phyloP scores from a whole-genome alignment of 139 green algal species.

The Eudorina sp. region DNA sequence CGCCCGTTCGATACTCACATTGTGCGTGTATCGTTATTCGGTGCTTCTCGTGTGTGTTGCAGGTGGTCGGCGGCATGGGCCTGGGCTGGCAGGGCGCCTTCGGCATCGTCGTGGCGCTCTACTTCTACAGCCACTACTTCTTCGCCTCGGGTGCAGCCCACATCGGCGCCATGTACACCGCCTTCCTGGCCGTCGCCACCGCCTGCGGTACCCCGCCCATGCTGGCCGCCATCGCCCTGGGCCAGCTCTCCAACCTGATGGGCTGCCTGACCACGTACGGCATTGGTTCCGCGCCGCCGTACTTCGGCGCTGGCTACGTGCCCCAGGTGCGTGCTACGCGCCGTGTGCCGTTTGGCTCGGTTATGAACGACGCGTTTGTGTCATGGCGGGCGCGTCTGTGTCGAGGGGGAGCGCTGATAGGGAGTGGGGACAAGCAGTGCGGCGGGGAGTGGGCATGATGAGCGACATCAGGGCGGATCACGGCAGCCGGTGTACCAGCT shows the following conservation, averaged over 20 bases:
- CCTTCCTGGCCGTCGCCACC: conserved; percentile 96
- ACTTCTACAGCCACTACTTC: conserved; percentile 99
- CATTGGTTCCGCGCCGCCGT: conserved; percentile 97
- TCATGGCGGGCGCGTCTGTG: too few relatives aligned
- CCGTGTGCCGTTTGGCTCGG: too few relatives aligned
- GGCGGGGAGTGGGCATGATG: too few relatives aligned
- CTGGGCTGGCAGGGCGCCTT: conserved; percentile 97
- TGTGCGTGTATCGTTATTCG: too few relatives aligned
- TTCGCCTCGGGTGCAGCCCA: conserved; percentile 97
- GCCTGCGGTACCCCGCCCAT: conserved; percentile 89
- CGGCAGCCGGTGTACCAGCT: too few relatives aligned
- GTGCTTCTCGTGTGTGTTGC: neutral
- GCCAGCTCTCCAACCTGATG: conserved; percentile 98
- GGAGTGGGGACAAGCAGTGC: too few relatives aligned
- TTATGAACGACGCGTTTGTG: too few relatives aligned
- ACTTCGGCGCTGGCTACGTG: conserved; percentile 93
- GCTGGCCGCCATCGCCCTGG: conserved; percentile 73
- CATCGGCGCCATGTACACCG: conserved; percentile 99
- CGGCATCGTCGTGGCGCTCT: conserved; percentile 90
- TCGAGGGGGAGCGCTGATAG: too few relatives aligned
- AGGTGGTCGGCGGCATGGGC: conserved; percentile 86
- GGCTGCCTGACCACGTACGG: conserved; percentile 99
- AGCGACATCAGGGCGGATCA: too few relatives aligned
- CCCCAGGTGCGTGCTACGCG: conserved; percentile 67
- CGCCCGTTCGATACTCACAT: too few relatives aligned